Conservation (phyloP, 208 protist genomes). For the Leishmania guyanensis region DNA sequence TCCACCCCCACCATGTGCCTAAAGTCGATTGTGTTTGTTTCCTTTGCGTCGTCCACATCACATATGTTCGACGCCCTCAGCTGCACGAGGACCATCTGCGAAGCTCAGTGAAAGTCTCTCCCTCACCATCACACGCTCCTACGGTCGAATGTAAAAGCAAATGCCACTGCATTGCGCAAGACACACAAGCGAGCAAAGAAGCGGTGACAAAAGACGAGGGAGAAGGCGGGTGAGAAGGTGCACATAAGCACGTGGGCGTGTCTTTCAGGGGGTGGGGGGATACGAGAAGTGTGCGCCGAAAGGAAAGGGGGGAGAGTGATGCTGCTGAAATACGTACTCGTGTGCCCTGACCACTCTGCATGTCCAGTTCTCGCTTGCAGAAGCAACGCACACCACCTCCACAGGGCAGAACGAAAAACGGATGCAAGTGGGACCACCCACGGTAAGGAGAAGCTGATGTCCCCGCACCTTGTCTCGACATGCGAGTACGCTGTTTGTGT, state of each 20-base stretch:
- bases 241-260: neutral
- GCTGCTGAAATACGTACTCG: neutral
- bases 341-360: neutral
- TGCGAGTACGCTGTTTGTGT: neutral
- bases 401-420: no score
- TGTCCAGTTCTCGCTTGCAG: neutral
- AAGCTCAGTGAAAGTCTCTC: neutral
- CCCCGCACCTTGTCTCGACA: neutral
- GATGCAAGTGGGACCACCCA: neutral
- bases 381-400: neutral
- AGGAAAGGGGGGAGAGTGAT: neutral
- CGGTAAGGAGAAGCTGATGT: neutral
- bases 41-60: constrained; percentile 5
- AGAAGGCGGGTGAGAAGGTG: neutral
- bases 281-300: neutral
- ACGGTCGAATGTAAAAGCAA: no score
- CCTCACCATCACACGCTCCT: neutral
- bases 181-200: neutral
- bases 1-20: constrained; percentile 18
- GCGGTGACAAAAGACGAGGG: neutral
- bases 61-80: constrained; percentile 20
- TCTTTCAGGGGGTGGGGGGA: no score
- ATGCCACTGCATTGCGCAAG: neutral
- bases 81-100: constrained; percentile 22
- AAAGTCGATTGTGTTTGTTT: constrained; percentile 41